A percentile compares a stretch with the other conserved stretches of the same genome.
Evolutionary conservation across 1,284 basidiomycete genomes (phyloP).

Genomic region (Tilletia horrida): DNA sequence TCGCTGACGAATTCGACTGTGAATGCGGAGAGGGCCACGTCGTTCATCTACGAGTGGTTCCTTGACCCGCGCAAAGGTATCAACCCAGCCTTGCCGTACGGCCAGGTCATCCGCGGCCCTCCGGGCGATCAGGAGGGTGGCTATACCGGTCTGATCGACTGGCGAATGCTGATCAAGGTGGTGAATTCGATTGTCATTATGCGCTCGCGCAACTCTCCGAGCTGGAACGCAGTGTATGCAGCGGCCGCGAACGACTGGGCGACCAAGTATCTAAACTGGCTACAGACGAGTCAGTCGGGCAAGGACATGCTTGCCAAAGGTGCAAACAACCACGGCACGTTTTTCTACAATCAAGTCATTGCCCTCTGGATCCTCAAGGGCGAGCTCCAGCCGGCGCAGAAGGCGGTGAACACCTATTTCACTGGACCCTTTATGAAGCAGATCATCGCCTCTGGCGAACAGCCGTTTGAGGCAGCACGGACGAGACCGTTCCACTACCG

Average conservation of each 20-base stretch:
- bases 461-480: slow-evolving; percentile 64
- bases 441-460: slow-evolving; percentile 60
- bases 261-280: slow-evolving; percentile 62
- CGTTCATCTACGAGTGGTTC: slow-evolving; percentile 64
- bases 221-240: slow-evolving; percentile 64
- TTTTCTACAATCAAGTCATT: slow-evolving; percentile 59
- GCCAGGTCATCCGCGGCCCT: slow-evolving; percentile 64
- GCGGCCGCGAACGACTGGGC: slow-evolving; percentile 61
- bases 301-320: slow-evolving; percentile 59
- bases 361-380: slow-evolving; percentile 60
- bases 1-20: slow-evolving; percentile 58
- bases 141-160: slow-evolving; percentile 65
- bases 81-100: slow-evolving; percentile 69
- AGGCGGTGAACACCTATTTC: slow-evolving; percentile 59
- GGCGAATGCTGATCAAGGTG: slow-evolving; percentile 66
- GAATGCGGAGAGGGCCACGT: slow-evolving; percentile 29
- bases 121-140: slow-evolving; percentile 60
- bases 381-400: slow-evolving; percentile 58
- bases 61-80: slow-evolving; percentile 63
- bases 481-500: slow-evolving; percentile 67
- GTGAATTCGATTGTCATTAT: slow-evolving; percentile 64
- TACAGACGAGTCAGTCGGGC: slow-evolving; percentile 61
- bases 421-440: slow-evolving; percentile 60
- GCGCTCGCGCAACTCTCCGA: slow-evolving; percentile 59
- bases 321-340: slow-evolving; percentile 65